Evolutionary conservation across 768 basidiomycete genomes (phyloP).

Genomic region (Mrakia gelida): DNA sequence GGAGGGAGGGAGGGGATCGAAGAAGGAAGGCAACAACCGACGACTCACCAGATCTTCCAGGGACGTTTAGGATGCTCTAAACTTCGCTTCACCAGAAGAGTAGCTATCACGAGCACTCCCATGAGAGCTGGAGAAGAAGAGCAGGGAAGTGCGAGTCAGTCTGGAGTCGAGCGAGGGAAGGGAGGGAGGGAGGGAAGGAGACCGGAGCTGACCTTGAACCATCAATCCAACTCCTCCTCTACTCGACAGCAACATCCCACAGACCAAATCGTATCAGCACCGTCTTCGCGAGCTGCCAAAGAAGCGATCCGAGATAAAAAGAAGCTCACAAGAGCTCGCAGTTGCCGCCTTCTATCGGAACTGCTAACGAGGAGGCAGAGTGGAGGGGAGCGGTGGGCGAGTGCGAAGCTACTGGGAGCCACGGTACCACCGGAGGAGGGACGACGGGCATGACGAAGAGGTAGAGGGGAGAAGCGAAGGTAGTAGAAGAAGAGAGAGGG

Average conservation of each 20-base stretch:
- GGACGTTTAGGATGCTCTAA: conserved; percentile 30
- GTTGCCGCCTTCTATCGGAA: conserved; percentile 4
- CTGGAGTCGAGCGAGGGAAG: not conserved
- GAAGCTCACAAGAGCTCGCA: conserved; percentile 9
- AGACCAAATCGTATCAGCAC: not conserved
- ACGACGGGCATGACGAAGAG: not conserved
- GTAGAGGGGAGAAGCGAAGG: not conserved
- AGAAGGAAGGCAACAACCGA: not conserved
- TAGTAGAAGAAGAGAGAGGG: not conserved
- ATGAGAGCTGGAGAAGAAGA: conserved; percentile 5
- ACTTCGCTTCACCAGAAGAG: conserved; percentile 27
- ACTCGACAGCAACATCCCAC: not conserved
- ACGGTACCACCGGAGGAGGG: not conserved
- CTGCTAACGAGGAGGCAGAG: too few relatives aligned
- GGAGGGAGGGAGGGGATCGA: not conserved
- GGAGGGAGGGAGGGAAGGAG: not conserved
- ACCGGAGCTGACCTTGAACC: conserved; percentile 21
- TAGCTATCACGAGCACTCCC: conserved; percentile 23
- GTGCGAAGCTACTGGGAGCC: not conserved
- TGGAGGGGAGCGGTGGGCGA: not conserved
- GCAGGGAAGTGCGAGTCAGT: too few relatives aligned
- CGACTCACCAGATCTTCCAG: conserved; percentile 30
- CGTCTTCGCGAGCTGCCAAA: too few relatives aligned
- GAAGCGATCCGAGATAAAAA: too few relatives aligned
- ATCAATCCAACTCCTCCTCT: conserved; percentile 16